Percentiles rank a stretch among this genome's conserved stretches.
Conservation (phyloP, 106 monocot genomes). For the Allium sativum region DNA sequence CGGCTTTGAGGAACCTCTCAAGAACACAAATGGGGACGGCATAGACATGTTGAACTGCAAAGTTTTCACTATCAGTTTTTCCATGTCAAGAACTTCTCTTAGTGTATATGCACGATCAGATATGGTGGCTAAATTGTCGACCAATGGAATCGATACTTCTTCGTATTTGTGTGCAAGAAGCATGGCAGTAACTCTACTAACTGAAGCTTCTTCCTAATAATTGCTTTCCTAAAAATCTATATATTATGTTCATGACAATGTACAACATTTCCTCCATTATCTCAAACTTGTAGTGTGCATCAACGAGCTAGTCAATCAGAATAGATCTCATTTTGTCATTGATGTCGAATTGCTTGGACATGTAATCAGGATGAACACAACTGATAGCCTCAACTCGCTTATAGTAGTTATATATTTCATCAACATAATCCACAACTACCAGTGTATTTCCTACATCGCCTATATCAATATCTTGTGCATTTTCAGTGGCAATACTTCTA, state of each 20-base stretch:
- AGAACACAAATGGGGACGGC: conserved; percentile 80
- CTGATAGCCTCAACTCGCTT: conserved; percentile 42
- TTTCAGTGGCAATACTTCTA: conserved; percentile 47
- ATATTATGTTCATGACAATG: conserved; percentile 79
- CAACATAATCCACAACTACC: conserved; percentile 62
- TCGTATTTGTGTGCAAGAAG: conserved; percentile 93
- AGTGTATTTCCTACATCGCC: conserved; percentile 55
- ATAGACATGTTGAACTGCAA: conserved; percentile 79
- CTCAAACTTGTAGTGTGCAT: conserved; percentile 98
- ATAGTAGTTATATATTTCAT: conserved; percentile 64
- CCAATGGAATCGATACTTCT: conserved; percentile 80
- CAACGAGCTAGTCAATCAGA: conserved; percentile 90
- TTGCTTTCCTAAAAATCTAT: conserved; percentile 57
- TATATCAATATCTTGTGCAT: conserved; percentile 48
- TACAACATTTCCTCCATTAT: conserved; percentile 85
- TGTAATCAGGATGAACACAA: conserved; percentile 64
- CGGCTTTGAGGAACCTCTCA: conserved; percentile 89
- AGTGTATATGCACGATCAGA: conserved; percentile 78
- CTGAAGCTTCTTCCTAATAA: conserved; percentile 82
- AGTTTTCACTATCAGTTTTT: conserved; percentile 58
- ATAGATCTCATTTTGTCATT: conserved; percentile 90
- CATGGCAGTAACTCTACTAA: conserved; percentile 88
- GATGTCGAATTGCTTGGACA: conserved; percentile 78
- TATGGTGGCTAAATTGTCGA: conserved; percentile 77
- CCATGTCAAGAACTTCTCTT: conserved; percentile 76